Percentiles rank a stretch among this genome's conserved stretches.
Conservation (phyloP, 2,329 filamentous ascomycete genomes). For the Acephala macrosclerotiorum region DNA sequence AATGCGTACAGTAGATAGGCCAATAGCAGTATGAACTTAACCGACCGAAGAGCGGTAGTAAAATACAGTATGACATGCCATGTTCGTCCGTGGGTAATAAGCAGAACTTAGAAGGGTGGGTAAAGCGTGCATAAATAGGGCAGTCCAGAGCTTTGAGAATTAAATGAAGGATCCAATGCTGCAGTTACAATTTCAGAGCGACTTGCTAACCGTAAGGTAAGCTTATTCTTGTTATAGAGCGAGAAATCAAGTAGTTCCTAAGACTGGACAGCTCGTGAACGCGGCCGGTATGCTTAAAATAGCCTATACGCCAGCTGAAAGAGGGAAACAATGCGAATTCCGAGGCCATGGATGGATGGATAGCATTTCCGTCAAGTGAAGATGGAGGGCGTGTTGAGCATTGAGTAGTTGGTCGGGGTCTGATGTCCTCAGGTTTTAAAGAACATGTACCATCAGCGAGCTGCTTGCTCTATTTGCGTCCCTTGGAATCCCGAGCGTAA, state of each 20-base stretch:
- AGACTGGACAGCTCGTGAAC: not conserved
- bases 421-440: not conserved
- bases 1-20: not conserved
- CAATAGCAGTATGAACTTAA: not conserved
- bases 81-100: no score
- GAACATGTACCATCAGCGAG: not conserved
- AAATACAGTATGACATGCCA: not conserved
- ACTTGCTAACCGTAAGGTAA: not conserved
- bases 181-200: not conserved
- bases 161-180: not conserved
- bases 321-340: not conserved
- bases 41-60: not conserved
- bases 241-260: not conserved
- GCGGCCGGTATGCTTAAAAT: not conserved
- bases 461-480: not conserved
- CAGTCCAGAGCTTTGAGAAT: not conserved
- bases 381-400: not conserved
- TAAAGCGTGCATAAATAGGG: not conserved
- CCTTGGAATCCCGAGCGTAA: constrained; percentile 8
- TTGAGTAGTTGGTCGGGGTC: not conserved
- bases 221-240: not conserved
- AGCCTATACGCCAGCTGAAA: not conserved
- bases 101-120: no score
- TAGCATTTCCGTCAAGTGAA: not conserved
- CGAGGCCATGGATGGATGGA: not conserved